Conservation (phyloP, 768 basidiomycete species). For the Boletus subcaerulescens region DNA sequence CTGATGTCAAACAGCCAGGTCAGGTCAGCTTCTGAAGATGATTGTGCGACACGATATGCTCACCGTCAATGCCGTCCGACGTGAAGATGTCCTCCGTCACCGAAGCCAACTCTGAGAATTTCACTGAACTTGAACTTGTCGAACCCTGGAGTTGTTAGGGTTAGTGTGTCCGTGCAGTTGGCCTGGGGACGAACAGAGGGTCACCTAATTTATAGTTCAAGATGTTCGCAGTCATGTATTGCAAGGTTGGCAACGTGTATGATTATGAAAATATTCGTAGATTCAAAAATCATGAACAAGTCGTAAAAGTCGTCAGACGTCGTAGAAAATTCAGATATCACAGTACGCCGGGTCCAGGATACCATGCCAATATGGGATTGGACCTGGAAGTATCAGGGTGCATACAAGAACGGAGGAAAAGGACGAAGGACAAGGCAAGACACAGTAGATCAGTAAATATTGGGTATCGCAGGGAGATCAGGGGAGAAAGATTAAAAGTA, state of each 20-base stretch:
- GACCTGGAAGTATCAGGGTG: background rate
- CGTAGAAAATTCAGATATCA: background rate
- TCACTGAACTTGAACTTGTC: too few species aligned
- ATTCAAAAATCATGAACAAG: background rate
- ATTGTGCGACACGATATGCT: too few species aligned
- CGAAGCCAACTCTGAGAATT: too few species aligned
- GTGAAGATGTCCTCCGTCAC: too few species aligned
- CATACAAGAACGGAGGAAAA: background rate
- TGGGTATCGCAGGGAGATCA: background rate
- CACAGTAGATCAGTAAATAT: background rate
- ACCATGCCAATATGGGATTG: background rate
- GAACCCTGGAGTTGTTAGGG: too few species aligned
- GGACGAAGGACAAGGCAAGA: background rate
- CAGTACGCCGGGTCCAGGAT: background rate
- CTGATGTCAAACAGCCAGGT: too few species aligned
- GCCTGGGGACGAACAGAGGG: too few species aligned
- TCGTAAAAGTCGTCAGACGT: slow-evolving; percentile 4
- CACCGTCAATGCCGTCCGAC: too few species aligned
- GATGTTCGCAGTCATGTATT: too few species aligned
- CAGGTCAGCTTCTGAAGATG: too few species aligned
- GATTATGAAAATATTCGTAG: background rate
- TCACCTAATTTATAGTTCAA: too few species aligned
- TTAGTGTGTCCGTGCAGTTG: too few species aligned
- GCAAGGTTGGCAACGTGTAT: background rate
- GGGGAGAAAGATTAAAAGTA: background rate